These are phyloP conservation scores for Flaveria floridana DNA, from an alignment of 140 eudicot species.

Conservation along the genomic window DNA sequence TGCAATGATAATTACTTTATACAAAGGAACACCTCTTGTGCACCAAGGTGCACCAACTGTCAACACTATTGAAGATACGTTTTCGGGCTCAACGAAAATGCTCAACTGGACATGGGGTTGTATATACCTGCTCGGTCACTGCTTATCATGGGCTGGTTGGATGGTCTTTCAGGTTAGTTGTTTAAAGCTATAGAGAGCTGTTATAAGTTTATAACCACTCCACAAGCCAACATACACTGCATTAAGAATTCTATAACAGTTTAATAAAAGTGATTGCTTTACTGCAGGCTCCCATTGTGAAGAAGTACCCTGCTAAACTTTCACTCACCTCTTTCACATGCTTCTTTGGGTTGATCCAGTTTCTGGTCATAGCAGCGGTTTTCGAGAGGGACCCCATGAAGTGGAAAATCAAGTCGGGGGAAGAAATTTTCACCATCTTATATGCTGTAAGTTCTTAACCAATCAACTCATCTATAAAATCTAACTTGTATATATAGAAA, in stretches of 20 bases:
- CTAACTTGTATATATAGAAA: too few species aligned
- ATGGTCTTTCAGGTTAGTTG: conserved; percentile 73
- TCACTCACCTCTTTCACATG: conserved; percentile 82
- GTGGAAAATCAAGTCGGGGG: conserved; percentile 68
- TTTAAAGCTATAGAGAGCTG: too few species aligned
- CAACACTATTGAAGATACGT: conserved; percentile 26
- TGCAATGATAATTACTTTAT: conserved; percentile 68
- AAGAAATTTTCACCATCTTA: conserved; percentile 63
- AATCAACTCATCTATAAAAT: too few species aligned
- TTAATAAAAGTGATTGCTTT: background rate
- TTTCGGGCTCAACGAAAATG: conserved; percentile 29
- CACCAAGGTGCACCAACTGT: conserved; percentile 33
- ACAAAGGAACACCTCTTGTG: conserved; percentile 73
- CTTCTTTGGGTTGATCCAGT: conserved; percentile 79
- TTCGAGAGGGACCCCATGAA: conserved; percentile 53
- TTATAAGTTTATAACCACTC: too few species aligned
- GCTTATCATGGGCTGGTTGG: conserved; percentile 95
- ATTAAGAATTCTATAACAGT: too few species aligned
- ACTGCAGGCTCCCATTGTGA: conserved; percentile 79
- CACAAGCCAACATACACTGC: too few species aligned
- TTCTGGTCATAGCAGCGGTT: conserved; percentile 64
- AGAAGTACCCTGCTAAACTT: conserved; percentile 85
- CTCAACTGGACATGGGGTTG: conserved; percentile 84
- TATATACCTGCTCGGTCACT: conserved; percentile 70
- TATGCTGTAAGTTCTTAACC: conserved; percentile 55